Base-by-base conservation (phyloP, 345 rosid genomes). In the Populus ilicifolia region DNA sequence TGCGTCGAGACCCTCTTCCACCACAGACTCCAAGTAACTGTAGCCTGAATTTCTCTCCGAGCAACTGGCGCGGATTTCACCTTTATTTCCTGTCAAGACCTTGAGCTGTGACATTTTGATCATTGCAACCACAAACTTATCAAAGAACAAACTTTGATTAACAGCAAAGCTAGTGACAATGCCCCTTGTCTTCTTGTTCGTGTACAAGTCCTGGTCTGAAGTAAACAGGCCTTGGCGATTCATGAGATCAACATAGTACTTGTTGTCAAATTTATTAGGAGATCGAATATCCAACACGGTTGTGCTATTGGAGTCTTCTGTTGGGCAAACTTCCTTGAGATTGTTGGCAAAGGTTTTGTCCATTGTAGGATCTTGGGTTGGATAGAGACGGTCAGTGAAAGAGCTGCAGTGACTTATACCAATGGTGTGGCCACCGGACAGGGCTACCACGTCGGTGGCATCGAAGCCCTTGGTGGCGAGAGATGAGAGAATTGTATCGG, bases 361-460 rank as follows among this genome's bases (percentile, higher is more conserved):
- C 93, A 95, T 85, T 21, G 80, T 83, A 9, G 98, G 76, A 81
- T 95, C 97, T 79, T 89, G 95, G 48, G 85, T 83, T 8, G 98
- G 99, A 84, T 90, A 95, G 35, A 93, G 91, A 5, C 97, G 88
- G 63, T 30, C 27, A 0, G 85, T 78, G 85, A 95, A 95, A 11
- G 94, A 79, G 0, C 79, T 5, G 82, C 98, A 93, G 79, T 93
- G 97, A 25, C 86, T 73, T 5, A 89, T 75, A 2, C 98, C 98
- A 21, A 93, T 88, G 71, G 98, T 95, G 87, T 93, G 99, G 75
- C 91, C 96, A 36, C 99, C 99, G 8, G 99, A 93, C 39, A 91
- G 94, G 66, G 98, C 97, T 1, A 94, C 98, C 0, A 85, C 84
- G 67, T 94, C 97, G 41, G 88, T 91, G 72, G 90, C 73, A 78